A percentile compares a stretch with the other conserved stretches of the same genome.
These are phyloP conservation scores for Leishmania gerbilli DNA, from an alignment of 208 protist genomes.

Conservation along the genomic window DNA sequence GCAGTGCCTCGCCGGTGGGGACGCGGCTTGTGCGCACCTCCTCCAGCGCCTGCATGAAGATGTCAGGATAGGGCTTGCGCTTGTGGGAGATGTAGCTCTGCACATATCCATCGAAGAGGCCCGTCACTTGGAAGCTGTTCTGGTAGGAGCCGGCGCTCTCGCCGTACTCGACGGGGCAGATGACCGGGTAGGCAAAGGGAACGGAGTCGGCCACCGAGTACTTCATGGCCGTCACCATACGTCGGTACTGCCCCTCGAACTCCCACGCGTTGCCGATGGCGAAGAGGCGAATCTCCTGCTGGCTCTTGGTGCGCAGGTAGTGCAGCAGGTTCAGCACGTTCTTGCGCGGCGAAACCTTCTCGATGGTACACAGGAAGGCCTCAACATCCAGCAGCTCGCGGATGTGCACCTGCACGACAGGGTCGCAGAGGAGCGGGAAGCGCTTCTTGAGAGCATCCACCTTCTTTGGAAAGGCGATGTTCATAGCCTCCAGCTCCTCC, in stretches of 20 bases:
- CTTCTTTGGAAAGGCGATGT: constrained; percentile 59
- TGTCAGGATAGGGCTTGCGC: constrained; percentile 82
- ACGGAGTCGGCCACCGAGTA: constrained; percentile 39
- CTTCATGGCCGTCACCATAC: constrained; percentile 53
- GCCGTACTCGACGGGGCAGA: constrained; percentile 68
- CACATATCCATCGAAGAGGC: constrained; percentile 76
- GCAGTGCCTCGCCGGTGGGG: constrained; percentile 59
- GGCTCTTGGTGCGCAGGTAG: constrained; percentile 73
- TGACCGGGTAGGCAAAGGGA: constrained; percentile 48
- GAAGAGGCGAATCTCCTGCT: constrained; percentile 78
- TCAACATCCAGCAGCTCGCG: constrained; percentile 68
- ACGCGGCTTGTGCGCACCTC: constrained; percentile 48
- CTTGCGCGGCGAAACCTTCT: constrained; percentile 75
- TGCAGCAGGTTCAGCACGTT: constrained; percentile 84
- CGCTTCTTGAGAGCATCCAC: constrained; percentile 52
- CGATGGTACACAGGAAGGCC: constrained; percentile 71
- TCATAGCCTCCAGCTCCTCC: constrained; percentile 63
- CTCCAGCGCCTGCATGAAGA: constrained; percentile 68
- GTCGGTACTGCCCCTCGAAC: constrained; percentile 74
- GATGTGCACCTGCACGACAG: constrained; percentile 68
- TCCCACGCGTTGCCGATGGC: constrained; percentile 83
- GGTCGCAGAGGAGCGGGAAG: constrained; percentile 62
- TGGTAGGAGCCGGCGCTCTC: constrained; percentile 19
- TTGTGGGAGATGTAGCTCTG: constrained; percentile 77
- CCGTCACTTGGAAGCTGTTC: constrained; percentile 61